phyloP scores from a whole-genome alignment of 331 rosid species.

The Phaseolus coccineus region DNA sequence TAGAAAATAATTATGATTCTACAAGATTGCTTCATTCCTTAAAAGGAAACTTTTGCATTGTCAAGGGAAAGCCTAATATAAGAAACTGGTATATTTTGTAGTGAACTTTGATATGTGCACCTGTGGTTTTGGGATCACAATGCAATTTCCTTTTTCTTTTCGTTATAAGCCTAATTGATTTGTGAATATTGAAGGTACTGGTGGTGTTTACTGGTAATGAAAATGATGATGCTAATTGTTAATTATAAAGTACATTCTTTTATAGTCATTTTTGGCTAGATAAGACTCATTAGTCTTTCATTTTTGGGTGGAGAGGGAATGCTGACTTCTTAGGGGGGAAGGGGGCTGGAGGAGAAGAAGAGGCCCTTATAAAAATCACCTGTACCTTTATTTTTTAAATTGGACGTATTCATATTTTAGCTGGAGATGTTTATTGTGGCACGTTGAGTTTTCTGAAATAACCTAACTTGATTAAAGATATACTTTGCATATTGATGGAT shows the following conservation, averaged over 20 bases:
- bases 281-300: neutral
- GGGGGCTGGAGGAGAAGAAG: neutral
- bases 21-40: conserved; percentile 1
- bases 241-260: conserved; percentile 14
- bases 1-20: conserved; percentile 20
- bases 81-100: neutral
- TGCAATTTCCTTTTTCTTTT: neutral
- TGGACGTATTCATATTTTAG: conserved; percentile 25
- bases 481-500: neutral
- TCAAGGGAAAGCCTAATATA: neutral
- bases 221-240: neutral
- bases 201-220: neutral
- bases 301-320: neutral
- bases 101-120: neutral
- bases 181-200: neutral
- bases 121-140: neutral
- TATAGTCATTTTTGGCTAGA: neutral
- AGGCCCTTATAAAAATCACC: neutral
- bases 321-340: neutral
- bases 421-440: conserved; percentile 12
- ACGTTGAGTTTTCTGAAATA: conserved; percentile 4
- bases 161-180: conserved; percentile 6
- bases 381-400: conserved; percentile 12
- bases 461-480: neutral
- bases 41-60: conserved; percentile 1